Evolutionary conservation across 164 flowering plant species (phyloP).

Genomic region (Taxillus chinensis): DNA sequence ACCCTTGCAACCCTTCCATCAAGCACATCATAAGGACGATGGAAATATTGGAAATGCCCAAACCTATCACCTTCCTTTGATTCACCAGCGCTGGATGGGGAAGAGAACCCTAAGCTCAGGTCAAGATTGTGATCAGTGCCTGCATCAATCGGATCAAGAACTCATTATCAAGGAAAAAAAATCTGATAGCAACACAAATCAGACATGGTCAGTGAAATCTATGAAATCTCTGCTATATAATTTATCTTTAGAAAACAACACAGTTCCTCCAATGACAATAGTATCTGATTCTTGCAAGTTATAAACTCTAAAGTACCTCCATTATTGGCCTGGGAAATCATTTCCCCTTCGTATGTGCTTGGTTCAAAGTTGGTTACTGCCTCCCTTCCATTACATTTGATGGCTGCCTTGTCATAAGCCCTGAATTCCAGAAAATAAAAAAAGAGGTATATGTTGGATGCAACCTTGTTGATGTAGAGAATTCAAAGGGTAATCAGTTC

Average conservation of each 20-base stretch:
- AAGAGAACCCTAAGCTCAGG: constrained; percentile 56
- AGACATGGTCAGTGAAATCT: background rate
- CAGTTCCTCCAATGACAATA: background rate
- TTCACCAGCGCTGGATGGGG: constrained; percentile 22
- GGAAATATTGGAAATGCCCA: constrained; percentile 18
- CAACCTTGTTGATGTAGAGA: constrained; percentile 26
- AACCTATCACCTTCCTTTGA: constrained; percentile 18
- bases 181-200: background rate
- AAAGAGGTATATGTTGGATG: constrained; percentile 32
- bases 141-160: constrained; percentile 11
- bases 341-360: constrained; percentile 54
- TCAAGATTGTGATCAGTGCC: constrained; percentile 43
- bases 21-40: constrained; percentile 21
- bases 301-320: constrained; percentile 27
- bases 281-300: too few relatives aligned
- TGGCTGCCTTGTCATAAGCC: constrained; percentile 97
- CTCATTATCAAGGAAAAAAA: background rate
- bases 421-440: constrained; percentile 52
- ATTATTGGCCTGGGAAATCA: constrained; percentile 23
- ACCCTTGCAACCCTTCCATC: constrained; percentile 12
- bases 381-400: constrained; percentile 79
- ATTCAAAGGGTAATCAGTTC: constrained; percentile 22
- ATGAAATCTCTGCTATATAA: background rate
- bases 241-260: background rate
- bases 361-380: constrained; percentile 92